phyloP scores from a whole-genome alignment of 2,329 filamentous ascomycete species.

The Aspergillus piperis region DNA sequence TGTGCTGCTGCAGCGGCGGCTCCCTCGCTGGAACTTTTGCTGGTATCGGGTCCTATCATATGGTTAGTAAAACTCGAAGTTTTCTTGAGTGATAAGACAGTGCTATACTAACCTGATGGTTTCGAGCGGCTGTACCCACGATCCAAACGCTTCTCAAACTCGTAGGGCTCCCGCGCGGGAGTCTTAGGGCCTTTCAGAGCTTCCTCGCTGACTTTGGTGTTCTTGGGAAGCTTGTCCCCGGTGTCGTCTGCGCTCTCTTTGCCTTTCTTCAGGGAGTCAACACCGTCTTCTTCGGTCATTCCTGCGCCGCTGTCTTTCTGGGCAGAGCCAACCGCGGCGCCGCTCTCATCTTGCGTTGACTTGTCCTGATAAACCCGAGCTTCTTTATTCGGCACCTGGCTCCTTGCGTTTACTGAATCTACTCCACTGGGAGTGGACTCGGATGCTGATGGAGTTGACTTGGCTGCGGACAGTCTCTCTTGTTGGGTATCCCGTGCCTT shows the following conservation, averaged over 20 bases:
- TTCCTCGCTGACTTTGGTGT: conserved; percentile 29
- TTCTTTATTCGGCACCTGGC: not conserved
- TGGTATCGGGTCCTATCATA: not conserved
- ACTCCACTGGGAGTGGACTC: not conserved
- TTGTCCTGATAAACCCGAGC: not conserved
- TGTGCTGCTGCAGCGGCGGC: not conserved
- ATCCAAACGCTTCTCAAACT: conserved; percentile 33
- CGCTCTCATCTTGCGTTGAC: not conserved
- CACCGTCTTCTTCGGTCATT: not conserved
- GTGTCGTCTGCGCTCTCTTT: not conserved
- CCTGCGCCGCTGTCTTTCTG: not conserved
- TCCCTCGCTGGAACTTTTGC: not conserved
- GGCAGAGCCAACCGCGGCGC: not conserved
- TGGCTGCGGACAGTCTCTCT: not conserved
- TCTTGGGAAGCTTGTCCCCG: not conserved
- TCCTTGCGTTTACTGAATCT: not conserved
- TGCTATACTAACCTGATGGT: not conserved
- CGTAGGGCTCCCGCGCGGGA: conserved; percentile 26
- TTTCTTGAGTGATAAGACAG: too few relatives aligned
- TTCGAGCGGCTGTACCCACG: not conserved
- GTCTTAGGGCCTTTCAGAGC: conserved; percentile 33
- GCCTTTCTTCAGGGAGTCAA: not conserved
- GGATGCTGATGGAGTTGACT: not conserved
- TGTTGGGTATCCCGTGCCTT: not conserved
- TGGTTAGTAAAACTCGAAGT: not conserved